Base-by-base conservation (phyloP, 805 yeast genomes). In the Candida chauliodis region DNA sequence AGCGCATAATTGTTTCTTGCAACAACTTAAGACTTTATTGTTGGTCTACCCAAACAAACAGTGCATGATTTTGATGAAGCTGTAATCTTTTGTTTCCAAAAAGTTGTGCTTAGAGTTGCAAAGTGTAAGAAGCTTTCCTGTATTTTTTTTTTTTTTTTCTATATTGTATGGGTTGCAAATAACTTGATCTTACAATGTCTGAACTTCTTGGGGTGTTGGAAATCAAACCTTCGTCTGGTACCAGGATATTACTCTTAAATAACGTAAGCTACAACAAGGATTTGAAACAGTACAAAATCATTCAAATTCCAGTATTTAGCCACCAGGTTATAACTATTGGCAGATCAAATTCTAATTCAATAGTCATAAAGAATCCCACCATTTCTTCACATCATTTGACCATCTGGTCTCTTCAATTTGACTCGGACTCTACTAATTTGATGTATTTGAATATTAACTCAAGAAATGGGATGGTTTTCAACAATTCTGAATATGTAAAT, bases 401-500 rank as follows among this genome's bases (percentile, higher is more conserved):
- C 6, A 45, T 75, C 4, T 75, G 79, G 79, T 55, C 61, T 0
- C 58, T 71, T 3, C 59, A 69, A 29, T 79, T 79, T 50, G 82
- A 78, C 49, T 66, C 66, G 0, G 56, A 59, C 4, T 64, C 71
- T 5, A 49, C 63, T 1, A 76, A 79, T 0, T 43, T 76, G 42
- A 63, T 71, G 13, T 79, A 78, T 46, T 44, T 78, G 8, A 69
- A 69, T 39, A 83, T 77, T 44, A 36, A 45, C 0, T 76, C 83
- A 0, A 50, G 69, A 17, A 79, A 79, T 56, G 82, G 82, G 2
- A 68, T 74, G 1, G 58, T 44, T 28, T 48, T 78, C 1, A 75
- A 77, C 46, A 68, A 61, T 1, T n/a, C 36, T 15, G 39, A 43
- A 10, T 20, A 64, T 41, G 55, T 49, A 2, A 61, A 56, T 27